phyloP scores from a whole-genome alignment of 2,329 filamentous ascomycete species.

The Sclerotinia minor region DNA sequence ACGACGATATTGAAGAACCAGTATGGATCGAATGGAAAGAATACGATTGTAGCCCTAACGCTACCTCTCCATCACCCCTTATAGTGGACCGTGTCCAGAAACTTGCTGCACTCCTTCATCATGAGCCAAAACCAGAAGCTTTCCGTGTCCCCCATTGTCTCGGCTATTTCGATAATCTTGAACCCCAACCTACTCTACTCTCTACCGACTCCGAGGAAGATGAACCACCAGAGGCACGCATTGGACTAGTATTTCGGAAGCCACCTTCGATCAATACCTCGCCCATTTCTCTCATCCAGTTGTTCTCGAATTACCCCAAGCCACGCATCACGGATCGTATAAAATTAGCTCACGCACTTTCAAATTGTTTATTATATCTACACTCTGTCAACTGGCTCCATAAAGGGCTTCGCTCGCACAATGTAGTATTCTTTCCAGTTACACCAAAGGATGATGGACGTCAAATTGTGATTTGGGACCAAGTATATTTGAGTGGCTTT shows the following conservation, averaged over 20 bases:
- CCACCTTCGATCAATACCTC: constrained; percentile 45
- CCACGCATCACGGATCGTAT: constrained; percentile 55
- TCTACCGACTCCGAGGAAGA: constrained; percentile 42
- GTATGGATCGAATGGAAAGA: constrained; percentile 56
- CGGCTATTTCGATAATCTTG: constrained; percentile 52
- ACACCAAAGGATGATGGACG: constrained; percentile 6
- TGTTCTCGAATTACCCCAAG: constrained; percentile 47
- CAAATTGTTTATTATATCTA: constrained; percentile 55
- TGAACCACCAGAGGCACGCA: constrained; percentile 47
- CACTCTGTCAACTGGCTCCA: constrained; percentile 59
- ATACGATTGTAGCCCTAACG: constrained; percentile 45
- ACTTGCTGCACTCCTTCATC: constrained; percentile 50
- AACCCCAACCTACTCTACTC: constrained; percentile 23
- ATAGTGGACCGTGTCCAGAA: constrained; percentile 50
- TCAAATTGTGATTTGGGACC: constrained; percentile 42
- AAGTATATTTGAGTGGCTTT: constrained; percentile 54
- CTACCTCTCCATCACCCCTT: constrained; percentile 44
- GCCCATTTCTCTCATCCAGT: constrained; percentile 50
- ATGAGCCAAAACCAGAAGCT: constrained; percentile 50
- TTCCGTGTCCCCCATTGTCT: constrained; percentile 54
- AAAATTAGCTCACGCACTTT: constrained; percentile 52
- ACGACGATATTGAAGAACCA: constrained; percentile 42
- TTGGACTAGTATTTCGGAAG: constrained; percentile 56
- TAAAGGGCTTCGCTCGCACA: constrained; percentile 57
- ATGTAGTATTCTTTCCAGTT: constrained; percentile 53